Evolutionary conservation across 2,329 filamentous ascomycete species (phyloP), one percentile per base, ranked within the genome.

Genomic region (Plenodomus biglobosus): DNA sequence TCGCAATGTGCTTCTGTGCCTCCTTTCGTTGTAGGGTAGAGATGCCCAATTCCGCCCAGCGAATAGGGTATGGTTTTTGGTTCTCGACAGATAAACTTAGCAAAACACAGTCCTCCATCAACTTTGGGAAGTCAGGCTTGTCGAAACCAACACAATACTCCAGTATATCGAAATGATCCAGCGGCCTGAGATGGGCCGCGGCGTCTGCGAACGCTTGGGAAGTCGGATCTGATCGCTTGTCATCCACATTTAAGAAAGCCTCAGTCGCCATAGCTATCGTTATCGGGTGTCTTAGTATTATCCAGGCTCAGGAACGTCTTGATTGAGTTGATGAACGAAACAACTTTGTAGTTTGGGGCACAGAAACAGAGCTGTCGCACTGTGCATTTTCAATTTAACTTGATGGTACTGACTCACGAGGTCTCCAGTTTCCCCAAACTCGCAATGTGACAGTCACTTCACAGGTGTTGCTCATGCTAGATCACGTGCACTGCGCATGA

Each of bases 81-180:
- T 15, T 1, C 2, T 34, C 20, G 19, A 15, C 38, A 11, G 38
- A 4, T 6, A 39, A 7, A 3, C 42, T 17, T 8, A 50, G 35
- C 8, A 50, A 27, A 1, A 39, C 5, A 11, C 38, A 27, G 13
- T 40, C 24, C 15, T 42, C 35, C 15, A 41, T 39, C 2, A 46
- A 15, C 7, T 10, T 8, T 15, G 39, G 42, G 18, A 27, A 27
- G 17, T 35, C 18, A 6, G 17, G 27, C 11, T 19, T 50, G 22
- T 46, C 27, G 21, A 42, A 42, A 11, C 42, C 42, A n/a, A 46
- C n/a, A 15, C 39, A 46, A n/a, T 37, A 46, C 21, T 50, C 27
- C 8, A 46, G 15, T 19, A 42, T 37, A 3, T 42, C 42, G 15
- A 30, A 39, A n/a, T 50, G 35, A 1, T 1, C 24, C 8, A 39